phyloP scores from a whole-genome alignment of 257 asterid species.

The Salvia rosmarinus region DNA sequence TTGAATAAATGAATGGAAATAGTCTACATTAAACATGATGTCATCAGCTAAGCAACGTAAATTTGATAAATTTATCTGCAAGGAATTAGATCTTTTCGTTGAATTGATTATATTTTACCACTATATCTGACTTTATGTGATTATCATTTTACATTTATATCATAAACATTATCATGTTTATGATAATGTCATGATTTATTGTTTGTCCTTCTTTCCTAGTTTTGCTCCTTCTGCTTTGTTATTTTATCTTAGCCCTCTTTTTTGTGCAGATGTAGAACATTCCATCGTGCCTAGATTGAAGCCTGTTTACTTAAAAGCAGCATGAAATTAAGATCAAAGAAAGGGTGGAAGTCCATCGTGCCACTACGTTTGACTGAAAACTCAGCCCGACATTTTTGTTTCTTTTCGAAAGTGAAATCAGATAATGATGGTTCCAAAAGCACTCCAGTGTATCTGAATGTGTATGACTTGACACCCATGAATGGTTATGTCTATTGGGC shows the following conservation, averaged over 20 bases:
- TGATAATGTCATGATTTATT: neutral
- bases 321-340: constrained; percentile 71
- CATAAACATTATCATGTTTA: no score
- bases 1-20: neutral
- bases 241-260: constrained; percentile 5
- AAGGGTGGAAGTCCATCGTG: constrained; percentile 74
- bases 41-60: constrained; percentile 7
- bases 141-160: no score
- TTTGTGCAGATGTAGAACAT: constrained; percentile 49
- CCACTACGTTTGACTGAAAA: constrained; percentile 64
- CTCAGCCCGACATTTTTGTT: constrained; percentile 72
- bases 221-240: constrained; percentile 22
- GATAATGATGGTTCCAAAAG: constrained; percentile 54
- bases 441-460: constrained; percentile 82
- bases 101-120: neutral
- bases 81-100: neutral
- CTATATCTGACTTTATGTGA: neutral
- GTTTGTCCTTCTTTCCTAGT: neutral
- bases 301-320: constrained; percentile 41
- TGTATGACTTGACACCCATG: constrained; percentile 84
- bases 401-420: constrained; percentile 79
- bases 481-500: constrained; percentile 96
- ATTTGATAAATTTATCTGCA: constrained; percentile 12
- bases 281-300: constrained; percentile 42
- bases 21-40: neutral